These are phyloP conservation scores for Amanita rubescens DNA, from an alignment of 768 basidiomycete species.

Conservation along the genomic window DNA sequence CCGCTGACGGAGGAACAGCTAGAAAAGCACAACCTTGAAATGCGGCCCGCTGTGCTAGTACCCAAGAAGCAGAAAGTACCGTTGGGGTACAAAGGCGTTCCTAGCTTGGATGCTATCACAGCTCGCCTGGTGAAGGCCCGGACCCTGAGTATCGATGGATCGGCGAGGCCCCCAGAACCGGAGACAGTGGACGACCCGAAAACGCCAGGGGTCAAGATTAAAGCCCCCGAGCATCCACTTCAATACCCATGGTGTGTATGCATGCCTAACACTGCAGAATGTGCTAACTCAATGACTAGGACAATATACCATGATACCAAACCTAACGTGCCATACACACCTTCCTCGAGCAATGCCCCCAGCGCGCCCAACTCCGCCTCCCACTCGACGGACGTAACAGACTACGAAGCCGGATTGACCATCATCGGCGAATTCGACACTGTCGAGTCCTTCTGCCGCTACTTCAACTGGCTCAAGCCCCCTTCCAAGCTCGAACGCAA, in stretches of 20 bases:
- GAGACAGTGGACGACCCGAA: conserved; percentile 79
- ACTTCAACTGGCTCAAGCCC: conserved; percentile 92
- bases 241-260: conserved; percentile 69
- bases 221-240: conserved; percentile 76
- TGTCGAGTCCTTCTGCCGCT: conserved; percentile 84
- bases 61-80: conserved; percentile 26
- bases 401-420: conserved; percentile 82
- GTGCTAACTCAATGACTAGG: conserved; percentile 34
- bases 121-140: conserved; percentile 68
- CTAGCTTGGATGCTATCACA: conserved; percentile 79
- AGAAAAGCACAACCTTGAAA: conserved; percentile 54
- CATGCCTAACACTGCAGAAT: neutral
- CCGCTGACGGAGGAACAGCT: conserved; percentile 61
- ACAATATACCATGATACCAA: conserved; percentile 89
- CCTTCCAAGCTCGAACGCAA: conserved; percentile 85
- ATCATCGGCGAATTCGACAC: conserved; percentile 88
- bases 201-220: conserved; percentile 65
- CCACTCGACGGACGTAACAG: conserved; percentile 52
- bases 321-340: conserved; percentile 55
- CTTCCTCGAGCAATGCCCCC: conserved; percentile 25
- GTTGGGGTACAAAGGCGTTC: conserved; percentile 79
- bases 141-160: conserved; percentile 56
- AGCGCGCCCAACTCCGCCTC: conserved; percentile 20
- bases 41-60: neutral
- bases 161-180: conserved; percentile 65